Conservation (phyloP, 306 rosid genomes). For the Casuarina glauca region DNA sequence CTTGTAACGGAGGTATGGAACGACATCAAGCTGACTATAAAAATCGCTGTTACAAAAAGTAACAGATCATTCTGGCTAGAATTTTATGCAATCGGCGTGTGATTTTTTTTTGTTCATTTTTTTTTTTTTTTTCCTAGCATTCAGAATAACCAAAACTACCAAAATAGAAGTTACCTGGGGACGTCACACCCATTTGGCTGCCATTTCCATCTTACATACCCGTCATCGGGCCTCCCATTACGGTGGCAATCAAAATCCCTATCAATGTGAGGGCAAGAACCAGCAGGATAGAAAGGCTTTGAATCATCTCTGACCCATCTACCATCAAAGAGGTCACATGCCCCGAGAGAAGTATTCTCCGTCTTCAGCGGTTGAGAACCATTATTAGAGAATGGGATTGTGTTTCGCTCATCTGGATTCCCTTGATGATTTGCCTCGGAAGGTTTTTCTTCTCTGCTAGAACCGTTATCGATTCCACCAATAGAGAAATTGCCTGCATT, state of each 20-base stretch:
- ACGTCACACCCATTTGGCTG: constrained; percentile 79
- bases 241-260: constrained; percentile 74
- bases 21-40: neutral
- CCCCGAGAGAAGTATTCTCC: constrained; percentile 31
- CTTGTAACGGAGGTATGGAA: neutral
- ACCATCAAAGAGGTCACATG: constrained; percentile 74
- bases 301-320: constrained; percentile 82
- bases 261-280: constrained; percentile 84
- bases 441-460: neutral
- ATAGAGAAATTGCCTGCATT: constrained; percentile 23
- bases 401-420: constrained; percentile 21
- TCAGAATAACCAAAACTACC: neutral
- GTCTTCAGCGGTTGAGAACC: constrained; percentile 19
- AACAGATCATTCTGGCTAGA: neutral
- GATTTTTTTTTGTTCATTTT: neutral
- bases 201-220: constrained; percentile 87
- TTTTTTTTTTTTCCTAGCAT: neutral
- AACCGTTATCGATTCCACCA: neutral
- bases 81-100: neutral
- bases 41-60: neutral
- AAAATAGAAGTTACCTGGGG: constrained; percentile 57
- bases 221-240: constrained; percentile 79
- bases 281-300: constrained; percentile 78
- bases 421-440: constrained; percentile 7
- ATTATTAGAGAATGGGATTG: constrained; percentile 13